Percentiles rank a stretch among this genome's conserved stretches.
phyloP scores from a whole-genome alignment of 257 asterid genomes.

The Thymus mandschuricus region DNA sequence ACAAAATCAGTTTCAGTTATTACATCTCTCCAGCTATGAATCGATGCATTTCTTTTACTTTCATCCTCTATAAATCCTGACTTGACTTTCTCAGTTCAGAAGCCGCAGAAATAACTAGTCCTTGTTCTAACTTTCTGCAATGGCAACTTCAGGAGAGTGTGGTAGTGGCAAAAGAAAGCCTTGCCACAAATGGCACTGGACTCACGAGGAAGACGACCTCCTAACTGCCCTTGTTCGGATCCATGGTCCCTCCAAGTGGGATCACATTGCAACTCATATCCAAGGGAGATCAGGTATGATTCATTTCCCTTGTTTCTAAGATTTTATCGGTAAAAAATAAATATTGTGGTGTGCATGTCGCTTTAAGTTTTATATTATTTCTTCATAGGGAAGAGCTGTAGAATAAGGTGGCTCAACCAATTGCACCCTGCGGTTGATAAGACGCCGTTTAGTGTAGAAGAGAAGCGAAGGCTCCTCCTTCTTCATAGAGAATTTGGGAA shows the following conservation, averaged over 20 bases:
- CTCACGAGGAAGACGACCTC: slow-evolving; percentile 39
- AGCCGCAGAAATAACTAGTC: slow-evolving; percentile 23
- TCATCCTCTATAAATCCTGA: slow-evolving; percentile 30
- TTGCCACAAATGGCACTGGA: slow-evolving; percentile 40
- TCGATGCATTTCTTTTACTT: slow-evolving; percentile 23
- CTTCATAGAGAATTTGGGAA: slow-evolving; percentile 42
- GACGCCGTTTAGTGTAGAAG: slow-evolving; percentile 40
- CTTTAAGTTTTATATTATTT: slow-evolving; percentile 21
- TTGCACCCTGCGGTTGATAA: slow-evolving; percentile 41
- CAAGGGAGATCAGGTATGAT: slow-evolving; percentile 46
- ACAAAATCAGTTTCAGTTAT: slow-evolving; percentile 32
- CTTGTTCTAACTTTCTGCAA: slow-evolving; percentile 26
- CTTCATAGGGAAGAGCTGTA: slow-evolving; percentile 53
- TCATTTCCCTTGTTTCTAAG: slow-evolving; percentile 15
- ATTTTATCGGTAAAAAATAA: neutral
- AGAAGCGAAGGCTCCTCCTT: slow-evolving; percentile 34
- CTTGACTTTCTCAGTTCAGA: slow-evolving; percentile 19
- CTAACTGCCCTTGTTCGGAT: slow-evolving; percentile 31
- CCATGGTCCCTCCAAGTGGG: slow-evolving; percentile 44
- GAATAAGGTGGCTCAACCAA: slow-evolving; percentile 56
- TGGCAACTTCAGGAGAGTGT: slow-evolving; percentile 26
- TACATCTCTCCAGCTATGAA: slow-evolving; percentile 29
- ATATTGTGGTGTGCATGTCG: slow-evolving; percentile 15
- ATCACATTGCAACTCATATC: slow-evolving; percentile 37
- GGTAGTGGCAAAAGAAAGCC: slow-evolving; percentile 9